Percentiles rank a stretch among this genome's conserved stretches.
Conservation (phyloP, 163 green algal genomes). For the Chloroidium sp. region DNA sequence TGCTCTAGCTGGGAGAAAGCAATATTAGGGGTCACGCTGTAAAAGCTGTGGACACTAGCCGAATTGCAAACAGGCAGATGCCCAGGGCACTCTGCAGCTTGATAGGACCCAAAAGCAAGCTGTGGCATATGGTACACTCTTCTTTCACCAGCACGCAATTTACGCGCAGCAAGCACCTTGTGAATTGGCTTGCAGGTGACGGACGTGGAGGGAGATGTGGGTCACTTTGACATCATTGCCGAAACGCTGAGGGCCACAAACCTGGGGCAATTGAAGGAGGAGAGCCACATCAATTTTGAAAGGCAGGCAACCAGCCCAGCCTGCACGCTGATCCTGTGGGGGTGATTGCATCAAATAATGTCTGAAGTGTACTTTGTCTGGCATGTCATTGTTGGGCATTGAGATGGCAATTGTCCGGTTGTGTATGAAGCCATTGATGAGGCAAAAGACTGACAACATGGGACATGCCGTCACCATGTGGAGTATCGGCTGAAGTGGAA, state of each 20-base stretch:
- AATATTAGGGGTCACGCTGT: background rate
- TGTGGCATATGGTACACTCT: too few relatives aligned
- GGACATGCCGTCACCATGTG: background rate
- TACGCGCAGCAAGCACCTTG: background rate
- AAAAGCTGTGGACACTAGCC: background rate
- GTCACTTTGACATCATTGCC: slow-evolving; percentile 76
- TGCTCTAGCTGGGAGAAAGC: background rate
- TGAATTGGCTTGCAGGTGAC: background rate
- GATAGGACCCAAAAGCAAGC: background rate
- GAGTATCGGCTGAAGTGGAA: background rate
- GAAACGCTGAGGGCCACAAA: slow-evolving; percentile 90
- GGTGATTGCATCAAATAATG: background rate
- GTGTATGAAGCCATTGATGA: background rate
- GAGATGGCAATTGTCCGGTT: background rate
- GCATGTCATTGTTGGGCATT: background rate
- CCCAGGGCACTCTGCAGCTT: background rate
- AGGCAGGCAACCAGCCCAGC: slow-evolving; percentile 23
- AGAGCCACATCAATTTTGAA: slow-evolving; percentile 91
- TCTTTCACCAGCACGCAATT: background rate
- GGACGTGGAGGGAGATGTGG: background rate
- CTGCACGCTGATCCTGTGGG: background rate
- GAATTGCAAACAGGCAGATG: background rate
- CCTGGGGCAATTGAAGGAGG: slow-evolving; percentile 63
- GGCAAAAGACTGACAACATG: background rate
- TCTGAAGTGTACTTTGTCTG: background rate